phyloP scores from a whole-genome alignment of 805 yeast genomes.

The Debaryomyces maramus region DNA sequence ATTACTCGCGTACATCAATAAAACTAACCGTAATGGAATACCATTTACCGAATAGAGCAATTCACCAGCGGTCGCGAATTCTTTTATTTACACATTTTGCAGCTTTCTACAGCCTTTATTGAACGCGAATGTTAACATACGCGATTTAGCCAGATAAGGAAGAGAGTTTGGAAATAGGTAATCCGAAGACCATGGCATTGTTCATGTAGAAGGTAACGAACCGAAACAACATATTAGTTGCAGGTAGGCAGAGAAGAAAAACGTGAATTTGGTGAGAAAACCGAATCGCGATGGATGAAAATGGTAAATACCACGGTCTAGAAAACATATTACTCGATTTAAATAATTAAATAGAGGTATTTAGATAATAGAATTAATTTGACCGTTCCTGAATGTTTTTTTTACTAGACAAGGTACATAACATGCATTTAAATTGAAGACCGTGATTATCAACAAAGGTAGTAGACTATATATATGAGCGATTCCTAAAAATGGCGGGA shows the following conservation, averaged over 20 bases:
- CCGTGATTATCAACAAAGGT: constrained; percentile 1
- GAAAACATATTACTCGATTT: neutral
- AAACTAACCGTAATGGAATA: neutral
- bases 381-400: neutral
- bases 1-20: too few relatives aligned
- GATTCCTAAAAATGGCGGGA: too few relatives aligned
- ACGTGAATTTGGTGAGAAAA: neutral
- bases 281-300: neutral
- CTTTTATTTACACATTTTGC: neutral
- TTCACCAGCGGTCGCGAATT: neutral
- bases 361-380: neutral
- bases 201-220: too few relatives aligned
- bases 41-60: neutral
- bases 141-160: too few relatives aligned
- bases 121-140: neutral
- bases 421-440: neutral
- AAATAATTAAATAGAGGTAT: neutral
- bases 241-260: too few relatives aligned
- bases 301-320: neutral
- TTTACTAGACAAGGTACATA: constrained; percentile 1
- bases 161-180: too few relatives aligned
- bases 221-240: too few relatives aligned
- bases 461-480: neutral
- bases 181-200: too few relatives aligned
- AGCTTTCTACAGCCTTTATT: neutral